Percentiles rank a stretch among this genome's conserved stretches.
phyloP scores from a whole-genome alignment of 768 basidiomycete genomes.

The Psilocybe tampanensis region DNA sequence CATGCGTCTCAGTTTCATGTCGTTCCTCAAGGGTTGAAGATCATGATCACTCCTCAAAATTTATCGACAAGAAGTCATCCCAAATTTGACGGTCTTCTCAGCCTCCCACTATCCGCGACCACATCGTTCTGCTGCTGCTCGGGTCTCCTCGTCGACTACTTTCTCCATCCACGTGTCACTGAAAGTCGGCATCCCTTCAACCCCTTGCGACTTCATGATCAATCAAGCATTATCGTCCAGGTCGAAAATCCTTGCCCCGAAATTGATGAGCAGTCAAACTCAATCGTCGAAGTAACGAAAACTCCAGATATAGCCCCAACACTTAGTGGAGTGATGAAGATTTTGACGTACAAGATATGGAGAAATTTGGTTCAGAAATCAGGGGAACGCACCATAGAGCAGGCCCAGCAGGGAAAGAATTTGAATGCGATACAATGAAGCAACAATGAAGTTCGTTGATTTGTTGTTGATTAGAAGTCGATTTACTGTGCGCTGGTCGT shows the following conservation, averaged over 20 bases:
- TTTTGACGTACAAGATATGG: slow-evolving; percentile 7
- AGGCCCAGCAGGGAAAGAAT: no score
- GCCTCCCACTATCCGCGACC: no score
- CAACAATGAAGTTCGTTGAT: no score
- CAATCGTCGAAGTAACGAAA: no score
- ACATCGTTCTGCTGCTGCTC: background rate
- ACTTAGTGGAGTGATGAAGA: slow-evolving; percentile 4
- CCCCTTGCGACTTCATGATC: background rate
- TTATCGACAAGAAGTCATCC: background rate
- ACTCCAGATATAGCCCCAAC: background rate
- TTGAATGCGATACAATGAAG: no score
- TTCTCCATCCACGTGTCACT: no score
- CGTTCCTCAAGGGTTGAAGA: slow-evolving; percentile 9
- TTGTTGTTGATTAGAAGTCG: no score
- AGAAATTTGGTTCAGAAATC: background rate
- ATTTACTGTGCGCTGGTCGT: no score
- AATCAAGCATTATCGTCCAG: slow-evolving; percentile 2
- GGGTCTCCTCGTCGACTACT: slow-evolving; percentile 1
- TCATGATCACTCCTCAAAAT: background rate
- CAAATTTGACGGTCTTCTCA: background rate
- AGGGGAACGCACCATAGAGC: background rate
- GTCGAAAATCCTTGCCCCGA: slow-evolving; percentile 8
- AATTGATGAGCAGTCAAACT: background rate
- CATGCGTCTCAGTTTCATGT: background rate
- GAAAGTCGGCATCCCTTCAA: background rate